Base-by-base conservation (phyloP, 345 rosid species). In the Angophora floribunda region DNA sequence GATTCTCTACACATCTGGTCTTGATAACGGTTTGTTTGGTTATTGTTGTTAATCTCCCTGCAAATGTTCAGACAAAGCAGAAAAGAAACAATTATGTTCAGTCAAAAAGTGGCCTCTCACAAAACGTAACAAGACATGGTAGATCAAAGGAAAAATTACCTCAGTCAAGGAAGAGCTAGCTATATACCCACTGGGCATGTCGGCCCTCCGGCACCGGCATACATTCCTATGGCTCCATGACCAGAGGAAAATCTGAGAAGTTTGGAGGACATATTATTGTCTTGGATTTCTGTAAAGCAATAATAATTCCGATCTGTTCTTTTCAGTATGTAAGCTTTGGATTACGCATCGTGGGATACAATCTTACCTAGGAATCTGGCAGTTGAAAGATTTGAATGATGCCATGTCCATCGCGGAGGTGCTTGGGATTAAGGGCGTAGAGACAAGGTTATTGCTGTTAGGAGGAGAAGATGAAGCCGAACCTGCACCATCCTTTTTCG, bases 121-220 rank as follows among this genome's bases (percentile, higher is more conserved):
- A 41, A 75, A 41, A 14, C 49, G 49, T 41, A 75, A 36, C 14
- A 44, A 36, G 86, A 41, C 79, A 50, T 44, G 86, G 80, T 11
- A 12, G 49, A 49, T 51, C 13, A 15, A 45, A 6, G 26, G 86
- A 7, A 88, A 88, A 91, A 91, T 91, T 92, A 89, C 67, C 86
- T 80, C 91, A 30, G 92, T 55, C 57, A 21, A 65, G 75, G 51
- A 32, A 50, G 75, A 89, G 90, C 82, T 88, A 75, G 89, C 86
- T 97, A 97, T 89, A 96, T 95, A 89, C 99, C 99, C 87, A 97
- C 96, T 2, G 98, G 99, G 90, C 96, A 97, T 7, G 97, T 93
- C 11, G 99, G 96, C 32, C 97, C 98, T 16, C 94, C 96, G 5
- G 97, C 93, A 89, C 97, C 96, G 24, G 95, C 90, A 89, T 92